phyloP scores from a whole-genome alignment of 73 alveolate species.

The Uronychia binucleata region DNA sequence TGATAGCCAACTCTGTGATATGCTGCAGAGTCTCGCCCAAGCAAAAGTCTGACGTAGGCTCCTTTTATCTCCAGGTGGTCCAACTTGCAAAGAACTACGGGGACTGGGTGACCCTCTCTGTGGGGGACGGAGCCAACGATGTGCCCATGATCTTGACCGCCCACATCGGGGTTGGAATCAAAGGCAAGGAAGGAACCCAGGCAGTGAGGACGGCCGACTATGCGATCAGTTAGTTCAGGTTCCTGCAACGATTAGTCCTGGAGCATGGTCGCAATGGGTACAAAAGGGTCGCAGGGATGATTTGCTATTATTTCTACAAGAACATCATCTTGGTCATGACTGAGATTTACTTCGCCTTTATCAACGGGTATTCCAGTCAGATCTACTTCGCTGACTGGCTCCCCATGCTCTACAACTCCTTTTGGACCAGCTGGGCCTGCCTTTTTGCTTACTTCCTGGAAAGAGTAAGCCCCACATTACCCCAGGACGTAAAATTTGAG shows the following conservation, averaged over 20 bases:
- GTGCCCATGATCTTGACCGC: constrained; percentile 89
- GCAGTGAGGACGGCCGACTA: constrained; percentile 79
- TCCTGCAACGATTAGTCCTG: constrained; percentile 69
- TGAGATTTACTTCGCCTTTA: constrained; percentile 80
- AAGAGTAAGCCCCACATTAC: constrained; percentile 57
- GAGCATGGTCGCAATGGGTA: constrained; percentile 90
- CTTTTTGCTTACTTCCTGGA: constrained; percentile 76
- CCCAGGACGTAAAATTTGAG: constrained; percentile 71
- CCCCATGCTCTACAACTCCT: constrained; percentile 82
- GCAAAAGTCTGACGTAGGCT: constrained; percentile 66
- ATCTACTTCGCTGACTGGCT: constrained; percentile 89
- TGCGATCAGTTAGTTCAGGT: constrained; percentile 79
- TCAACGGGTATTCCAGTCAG: constrained; percentile 86
- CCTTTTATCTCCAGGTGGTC: constrained; percentile 29
- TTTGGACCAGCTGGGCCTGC: constrained; percentile 92
- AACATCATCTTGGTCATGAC: constrained; percentile 81
- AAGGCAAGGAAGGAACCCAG: constrained; percentile 74
- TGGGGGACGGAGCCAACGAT: constrained; percentile 99
- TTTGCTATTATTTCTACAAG: constrained; percentile 90
- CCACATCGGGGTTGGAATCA: constrained; percentile 78
- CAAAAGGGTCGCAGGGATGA: constrained; percentile 77
- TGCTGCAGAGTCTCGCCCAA: constrained; percentile 91
- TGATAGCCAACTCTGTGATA: constrained; percentile 69
- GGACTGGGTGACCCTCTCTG: constrained; percentile 39
- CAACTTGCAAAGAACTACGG: constrained; percentile 41